Evolutionary conservation across 192 early-diverging fungal genomes (phyloP), one percentile per base, ranked within the genome.

Genomic region (Linnemannia zychae): DNA sequence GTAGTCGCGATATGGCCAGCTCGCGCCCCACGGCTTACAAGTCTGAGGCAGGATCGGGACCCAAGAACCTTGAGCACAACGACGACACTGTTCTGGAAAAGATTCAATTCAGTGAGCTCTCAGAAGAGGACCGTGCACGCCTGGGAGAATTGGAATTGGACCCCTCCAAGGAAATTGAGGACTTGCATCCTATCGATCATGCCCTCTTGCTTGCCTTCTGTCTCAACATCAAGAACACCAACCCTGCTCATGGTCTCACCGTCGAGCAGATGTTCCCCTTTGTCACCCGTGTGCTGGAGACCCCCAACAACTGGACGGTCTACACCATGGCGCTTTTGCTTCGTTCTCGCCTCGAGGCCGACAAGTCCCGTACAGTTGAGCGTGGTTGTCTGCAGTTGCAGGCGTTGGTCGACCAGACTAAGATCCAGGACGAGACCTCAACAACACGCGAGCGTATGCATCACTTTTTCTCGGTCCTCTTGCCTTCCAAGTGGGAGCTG

Each of bases 301-400:
- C 98, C 75, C 91, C 97, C 68, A 97, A 96, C 89, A 99, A 99
- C 90, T 99, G 98, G 98, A 97, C 96, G 86, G 96, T 99, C 20
- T 94, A 98, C 90, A 98, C 99, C 36, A 98, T 98, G 97, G 98
- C 91, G 12, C 88, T 99, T 31, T 87, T 99, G 63, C 87, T 98
- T 60, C 93, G 98, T 13, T 96, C 97, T 18, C 95, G 98, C 38
- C 92, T 99, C 47, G 99, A 99, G 88, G 81, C 94, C 28, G 80
- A 92, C 46, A 95, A 96, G 75, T 91, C 94, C 22, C 92, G 98
- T 48, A 99, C 97, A 0, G 96, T 96, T 0, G 96, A 99, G 87
- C 95, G 99, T 49, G 90, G 96, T 13, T 93, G 91, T 1, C 88
- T 99, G 71, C 99, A 99, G 87, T 87, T 99, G 34, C 98, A 99